phyloP scores from a whole-genome alignment of 768 basidiomycete species.

The Polyporus arcularius region DNA sequence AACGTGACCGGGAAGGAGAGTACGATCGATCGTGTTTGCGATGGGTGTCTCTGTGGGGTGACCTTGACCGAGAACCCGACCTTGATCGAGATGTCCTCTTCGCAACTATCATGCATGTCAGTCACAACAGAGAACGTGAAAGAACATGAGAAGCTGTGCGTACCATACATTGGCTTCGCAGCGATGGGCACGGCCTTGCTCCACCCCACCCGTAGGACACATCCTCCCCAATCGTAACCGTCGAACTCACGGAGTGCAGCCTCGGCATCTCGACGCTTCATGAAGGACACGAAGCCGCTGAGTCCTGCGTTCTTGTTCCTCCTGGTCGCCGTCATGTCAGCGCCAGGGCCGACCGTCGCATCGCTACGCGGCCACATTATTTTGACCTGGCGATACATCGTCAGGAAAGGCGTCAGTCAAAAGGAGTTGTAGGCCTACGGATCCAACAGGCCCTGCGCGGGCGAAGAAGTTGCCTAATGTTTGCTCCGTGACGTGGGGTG shows the following conservation, averaged over 20 bases:
- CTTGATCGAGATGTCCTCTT: constrained; percentile 19
- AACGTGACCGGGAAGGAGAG: constrained; percentile 47
- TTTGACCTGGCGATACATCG: constrained; percentile 62
- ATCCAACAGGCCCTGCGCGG: constrained; percentile 88
- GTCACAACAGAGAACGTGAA: too few relatives aligned
- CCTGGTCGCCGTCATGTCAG: constrained; percentile 74
- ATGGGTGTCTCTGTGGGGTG: constrained; percentile 35
- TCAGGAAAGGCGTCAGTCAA: background rate
- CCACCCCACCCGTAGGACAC: constrained; percentile 87
- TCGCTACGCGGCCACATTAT: constrained; percentile 99
- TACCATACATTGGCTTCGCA: constrained; percentile 79
- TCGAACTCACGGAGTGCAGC: constrained; percentile 86
- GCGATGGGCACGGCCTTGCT: constrained; percentile 94
- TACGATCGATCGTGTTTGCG: constrained; percentile 33
- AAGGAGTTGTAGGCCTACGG: constrained; percentile 45
- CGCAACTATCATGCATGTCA: background rate
- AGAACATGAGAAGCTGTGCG: constrained; percentile 17
- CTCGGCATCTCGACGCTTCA: constrained; percentile 92
- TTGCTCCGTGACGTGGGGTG: constrained; percentile 83
- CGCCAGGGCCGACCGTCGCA: constrained; percentile 62
- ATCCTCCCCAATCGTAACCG: constrained; percentile 94
- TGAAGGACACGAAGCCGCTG: constrained; percentile 96
- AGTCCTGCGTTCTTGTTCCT: constrained; percentile 74
- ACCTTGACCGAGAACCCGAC: constrained; percentile 37
- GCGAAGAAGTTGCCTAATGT: constrained; percentile 90